Percentiles rank a stretch among this genome's conserved stretches.
These are phyloP conservation scores for Ganoderma boninense DNA, from an alignment of 1,284 basidiomycete species.

Conservation along the genomic window DNA sequence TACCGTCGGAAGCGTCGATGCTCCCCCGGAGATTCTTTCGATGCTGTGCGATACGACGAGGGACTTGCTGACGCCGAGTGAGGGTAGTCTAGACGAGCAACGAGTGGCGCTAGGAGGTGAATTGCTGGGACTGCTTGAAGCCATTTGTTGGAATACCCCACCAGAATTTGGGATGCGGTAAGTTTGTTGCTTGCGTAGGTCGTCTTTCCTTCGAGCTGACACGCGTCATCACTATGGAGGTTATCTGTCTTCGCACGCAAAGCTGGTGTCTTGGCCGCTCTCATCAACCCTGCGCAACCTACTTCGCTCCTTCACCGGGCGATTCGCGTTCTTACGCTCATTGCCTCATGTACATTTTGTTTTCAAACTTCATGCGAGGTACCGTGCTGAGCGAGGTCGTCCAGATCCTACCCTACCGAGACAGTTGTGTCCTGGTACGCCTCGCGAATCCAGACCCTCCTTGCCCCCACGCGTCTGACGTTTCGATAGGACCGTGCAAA, in stretches of 20 bases:
- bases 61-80: constrained; percentile 46
- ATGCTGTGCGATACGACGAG: constrained; percentile 53
- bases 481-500: constrained; percentile 55
- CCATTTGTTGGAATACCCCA: constrained; percentile 57
- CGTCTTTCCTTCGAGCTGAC: background rate
- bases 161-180: constrained; percentile 55
- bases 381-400: no score
- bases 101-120: constrained; percentile 49
- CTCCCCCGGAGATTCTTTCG: constrained; percentile 46
- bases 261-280: constrained; percentile 51
- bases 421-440: constrained; percentile 48
- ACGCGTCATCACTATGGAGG: constrained; percentile 43
- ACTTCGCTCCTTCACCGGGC: constrained; percentile 55
- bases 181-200: constrained; percentile 26
- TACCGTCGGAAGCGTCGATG: constrained; percentile 32
- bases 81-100: constrained; percentile 35
- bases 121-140: constrained; percentile 59
- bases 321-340: constrained; percentile 56
- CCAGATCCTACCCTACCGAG: constrained; percentile 51
- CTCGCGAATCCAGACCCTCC: constrained; percentile 15
- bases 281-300: constrained; percentile 61
- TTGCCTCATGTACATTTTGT: constrained; percentile 62
- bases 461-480: background rate
- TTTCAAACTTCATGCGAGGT: no score
- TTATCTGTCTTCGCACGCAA: constrained; percentile 50